These are phyloP conservation scores for Pleurotus citrinopileatus DNA, from an alignment of 768 basidiomycete genomes.

Conservation along the genomic window DNA sequence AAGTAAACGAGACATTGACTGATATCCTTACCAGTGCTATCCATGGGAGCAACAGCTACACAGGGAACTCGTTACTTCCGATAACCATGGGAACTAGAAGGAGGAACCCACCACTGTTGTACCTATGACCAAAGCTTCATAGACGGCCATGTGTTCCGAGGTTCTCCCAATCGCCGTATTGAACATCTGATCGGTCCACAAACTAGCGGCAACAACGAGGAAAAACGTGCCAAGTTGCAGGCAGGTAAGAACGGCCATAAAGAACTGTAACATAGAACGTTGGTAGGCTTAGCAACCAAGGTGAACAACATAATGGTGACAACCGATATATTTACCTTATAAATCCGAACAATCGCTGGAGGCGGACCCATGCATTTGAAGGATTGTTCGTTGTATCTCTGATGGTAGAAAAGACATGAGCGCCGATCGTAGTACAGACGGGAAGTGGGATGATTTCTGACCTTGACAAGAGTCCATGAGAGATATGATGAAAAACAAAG, in stretches of 20 bases:
- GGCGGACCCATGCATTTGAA: constrained; percentile 56
- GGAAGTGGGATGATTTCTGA: constrained; percentile 18
- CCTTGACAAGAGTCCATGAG: constrained; percentile 44
- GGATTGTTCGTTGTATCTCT: constrained; percentile 45
- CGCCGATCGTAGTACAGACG: too few relatives aligned
- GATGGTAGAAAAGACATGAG: too few relatives aligned
- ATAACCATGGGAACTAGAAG: not conserved
- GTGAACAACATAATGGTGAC: not conserved
- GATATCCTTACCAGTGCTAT: constrained; percentile 38
- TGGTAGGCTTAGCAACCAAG: too few relatives aligned
- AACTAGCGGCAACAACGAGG: constrained; percentile 43
- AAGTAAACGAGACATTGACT: not conserved
- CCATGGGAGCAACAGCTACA: constrained; percentile 49
- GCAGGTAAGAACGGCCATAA: constrained; percentile 51
- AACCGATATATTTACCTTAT: constrained; percentile 34
- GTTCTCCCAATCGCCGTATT: constrained; percentile 42
- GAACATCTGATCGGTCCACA: constrained; percentile 56
- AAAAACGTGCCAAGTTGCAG: constrained; percentile 55
- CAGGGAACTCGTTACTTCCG: not conserved
- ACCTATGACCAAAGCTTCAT: constrained; percentile 41
- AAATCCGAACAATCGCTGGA: constrained; percentile 42
- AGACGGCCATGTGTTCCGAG: constrained; percentile 36
- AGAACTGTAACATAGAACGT: constrained; percentile 32
- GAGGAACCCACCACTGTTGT: constrained; percentile 37
- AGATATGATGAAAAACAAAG: constrained; percentile 39